Evolutionary conservation across 306 rosid species (phyloP).

Genomic region (Pterocarpus santalinus): DNA sequence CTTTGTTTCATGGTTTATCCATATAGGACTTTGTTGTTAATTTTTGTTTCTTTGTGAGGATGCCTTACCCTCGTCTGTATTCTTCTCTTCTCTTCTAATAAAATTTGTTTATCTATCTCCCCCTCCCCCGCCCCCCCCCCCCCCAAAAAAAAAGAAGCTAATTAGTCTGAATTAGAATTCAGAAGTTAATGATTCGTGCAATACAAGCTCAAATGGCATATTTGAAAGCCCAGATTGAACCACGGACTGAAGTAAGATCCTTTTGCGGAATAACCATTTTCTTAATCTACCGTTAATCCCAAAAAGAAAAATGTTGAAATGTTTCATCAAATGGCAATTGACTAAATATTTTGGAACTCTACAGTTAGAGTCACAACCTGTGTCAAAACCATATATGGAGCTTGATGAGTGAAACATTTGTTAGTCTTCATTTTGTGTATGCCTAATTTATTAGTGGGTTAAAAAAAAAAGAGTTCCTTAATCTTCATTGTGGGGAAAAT

Average conservation of each 20-base stretch:
- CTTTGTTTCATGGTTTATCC: too few relatives aligned
- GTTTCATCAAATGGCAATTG: not conserved
- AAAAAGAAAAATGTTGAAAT: not conserved
- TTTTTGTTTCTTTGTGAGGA: too few relatives aligned
- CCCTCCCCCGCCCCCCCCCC: too few relatives aligned
- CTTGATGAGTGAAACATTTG: not conserved
- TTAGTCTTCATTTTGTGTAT: conserved; percentile 3
- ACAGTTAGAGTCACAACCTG: not conserved
- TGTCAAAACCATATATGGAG: conserved; percentile 4
- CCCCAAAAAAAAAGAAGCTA: too few relatives aligned
- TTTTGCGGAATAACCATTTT: not conserved
- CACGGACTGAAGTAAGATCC: not conserved
- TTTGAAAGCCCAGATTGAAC: conserved; percentile 4
- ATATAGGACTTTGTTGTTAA: too few relatives aligned
- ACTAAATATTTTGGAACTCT: conserved; percentile 14
- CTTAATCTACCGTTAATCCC: not conserved
- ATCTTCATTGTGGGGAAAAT: not conserved
- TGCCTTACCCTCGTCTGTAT: too few relatives aligned
- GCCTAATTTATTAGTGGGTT: not conserved
- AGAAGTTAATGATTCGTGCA: not conserved
- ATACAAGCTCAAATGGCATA: not conserved
- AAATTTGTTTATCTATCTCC: too few relatives aligned
- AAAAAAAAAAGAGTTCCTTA: not conserved
- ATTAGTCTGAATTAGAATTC: conserved; percentile 7
- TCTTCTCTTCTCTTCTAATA: too few relatives aligned